These are phyloP conservation scores for Lanmaoa pseudosensibilis DNA, from an alignment of 768 basidiomycete species.

Conservation along the genomic window DNA sequence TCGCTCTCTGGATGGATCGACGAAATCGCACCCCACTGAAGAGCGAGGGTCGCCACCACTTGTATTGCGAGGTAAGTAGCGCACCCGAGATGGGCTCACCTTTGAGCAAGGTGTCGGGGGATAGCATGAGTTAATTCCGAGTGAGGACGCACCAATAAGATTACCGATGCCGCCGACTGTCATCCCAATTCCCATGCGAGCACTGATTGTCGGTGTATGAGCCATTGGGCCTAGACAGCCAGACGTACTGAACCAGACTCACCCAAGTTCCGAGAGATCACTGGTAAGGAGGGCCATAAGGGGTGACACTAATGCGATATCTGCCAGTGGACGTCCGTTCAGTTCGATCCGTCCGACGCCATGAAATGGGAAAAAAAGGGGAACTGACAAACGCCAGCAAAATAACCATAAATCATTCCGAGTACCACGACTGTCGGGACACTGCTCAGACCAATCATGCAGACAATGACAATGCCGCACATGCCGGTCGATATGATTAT, in stretches of 20 bases:
- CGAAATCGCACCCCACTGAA: conserved; percentile 44
- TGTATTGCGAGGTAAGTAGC: conserved; percentile 49
- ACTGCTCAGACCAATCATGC: conserved; percentile 41
- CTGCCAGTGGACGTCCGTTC: conserved; percentile 16
- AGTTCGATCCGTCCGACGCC: background rate
- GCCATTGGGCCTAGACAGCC: background rate
- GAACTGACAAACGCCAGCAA: conserved; percentile 41
- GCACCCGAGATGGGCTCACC: conserved; percentile 61
- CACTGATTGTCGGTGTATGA: conserved; percentile 11
- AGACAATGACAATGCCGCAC: conserved; percentile 41
- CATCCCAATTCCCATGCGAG: conserved; percentile 27
- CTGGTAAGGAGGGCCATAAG: conserved; percentile 44
- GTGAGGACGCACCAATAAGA: conserved; percentile 20
- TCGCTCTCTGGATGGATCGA: background rate
- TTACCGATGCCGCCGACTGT: conserved; percentile 13
- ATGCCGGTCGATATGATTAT: conserved; percentile 35
- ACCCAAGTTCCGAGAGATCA: conserved; percentile 53
- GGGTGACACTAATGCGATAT: conserved; percentile 41
- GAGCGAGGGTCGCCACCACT: conserved; percentile 56
- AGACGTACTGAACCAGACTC: background rate
- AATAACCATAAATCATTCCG: conserved; percentile 47
- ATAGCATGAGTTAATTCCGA: background rate
- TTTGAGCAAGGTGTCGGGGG: conserved; percentile 5
- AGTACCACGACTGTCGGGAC: conserved; percentile 39
- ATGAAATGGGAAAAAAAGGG: background rate